Percentiles rank a stretch among this genome's conserved stretches.
Conservation (phyloP, 2,329 filamentous ascomycete genomes). For the Sphaerulina populicola region DNA sequence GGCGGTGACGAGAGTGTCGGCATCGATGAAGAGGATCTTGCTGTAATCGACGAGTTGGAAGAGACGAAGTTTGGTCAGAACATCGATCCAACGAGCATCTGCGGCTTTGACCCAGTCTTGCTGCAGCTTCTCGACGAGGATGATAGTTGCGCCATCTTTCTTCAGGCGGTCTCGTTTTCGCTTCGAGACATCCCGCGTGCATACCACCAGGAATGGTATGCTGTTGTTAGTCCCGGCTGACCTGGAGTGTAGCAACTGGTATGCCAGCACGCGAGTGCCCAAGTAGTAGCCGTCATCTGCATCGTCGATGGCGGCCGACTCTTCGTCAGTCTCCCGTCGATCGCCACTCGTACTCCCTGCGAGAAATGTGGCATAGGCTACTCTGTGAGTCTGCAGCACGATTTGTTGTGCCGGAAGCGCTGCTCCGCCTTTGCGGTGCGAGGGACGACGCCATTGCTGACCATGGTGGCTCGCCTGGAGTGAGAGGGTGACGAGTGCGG, state of each 20-base stretch:
- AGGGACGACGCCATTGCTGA: slow-evolving; percentile 19
- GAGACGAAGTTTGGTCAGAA: slow-evolving; percentile 34
- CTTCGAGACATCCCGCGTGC: slow-evolving; percentile 31
- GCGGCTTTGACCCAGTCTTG: slow-evolving; percentile 28
- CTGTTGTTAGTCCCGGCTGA: slow-evolving; percentile 30
- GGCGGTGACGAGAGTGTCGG: slow-evolving; percentile 29
- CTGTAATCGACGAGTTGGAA: slow-evolving; percentile 30
- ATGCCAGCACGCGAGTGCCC: slow-evolving; percentile 31
- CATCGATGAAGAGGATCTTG: slow-evolving; percentile 34
- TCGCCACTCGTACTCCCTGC: slow-evolving; percentile 23
- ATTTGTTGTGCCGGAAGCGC: slow-evolving; percentile 13
- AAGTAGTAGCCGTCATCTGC: slow-evolving; percentile 33
- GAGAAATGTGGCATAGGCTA: slow-evolving; percentile 36
- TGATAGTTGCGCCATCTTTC: slow-evolving; percentile 33
- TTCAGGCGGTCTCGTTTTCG: slow-evolving; percentile 32
- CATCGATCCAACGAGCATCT: slow-evolving; percentile 29
- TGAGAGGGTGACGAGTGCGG: slow-evolving; percentile 30
- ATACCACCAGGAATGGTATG: slow-evolving; percentile 36
- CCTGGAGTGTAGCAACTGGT: slow-evolving; percentile 34
- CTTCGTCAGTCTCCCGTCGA: slow-evolving; percentile 18
- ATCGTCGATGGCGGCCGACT: slow-evolving; percentile 23
- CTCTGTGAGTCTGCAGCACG: slow-evolving; percentile 23
- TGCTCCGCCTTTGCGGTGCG: slow-evolving; percentile 9
- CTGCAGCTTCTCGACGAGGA: slow-evolving; percentile 30
- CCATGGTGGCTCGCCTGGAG: slow-evolving; percentile 21